Conservation (phyloP, 371 early-diverging fungal species). For the Mortierella sp. region DNA sequence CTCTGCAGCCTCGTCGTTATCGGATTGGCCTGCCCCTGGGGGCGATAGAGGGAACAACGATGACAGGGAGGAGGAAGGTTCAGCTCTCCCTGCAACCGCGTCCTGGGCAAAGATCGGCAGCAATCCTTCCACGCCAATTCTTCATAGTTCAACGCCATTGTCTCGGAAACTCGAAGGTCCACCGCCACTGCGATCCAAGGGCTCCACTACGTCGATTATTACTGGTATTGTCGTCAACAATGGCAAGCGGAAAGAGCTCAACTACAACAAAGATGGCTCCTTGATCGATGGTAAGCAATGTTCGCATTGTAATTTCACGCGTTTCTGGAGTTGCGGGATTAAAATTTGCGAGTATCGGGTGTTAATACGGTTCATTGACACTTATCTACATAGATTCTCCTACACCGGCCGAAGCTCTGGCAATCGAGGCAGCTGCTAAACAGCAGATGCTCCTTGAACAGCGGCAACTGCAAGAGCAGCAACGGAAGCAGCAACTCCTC, state of each 20-base stretch:
- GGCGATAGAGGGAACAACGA: conserved; percentile 46
- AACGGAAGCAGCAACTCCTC: conserved; percentile 40
- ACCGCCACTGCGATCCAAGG: conserved; percentile 50
- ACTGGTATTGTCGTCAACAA: conserved; percentile 55
- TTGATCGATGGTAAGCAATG: conserved; percentile 24
- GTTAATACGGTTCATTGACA: not conserved
- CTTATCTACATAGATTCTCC: conserved; percentile 23
- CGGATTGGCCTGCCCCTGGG: conserved; percentile 57
- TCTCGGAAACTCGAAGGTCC: conserved; percentile 57
- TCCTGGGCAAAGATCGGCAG: conserved; percentile 74
- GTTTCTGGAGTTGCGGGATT: not conserved
- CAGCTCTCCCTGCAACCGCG: conserved; percentile 75
- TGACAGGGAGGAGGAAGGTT: conserved; percentile 42
- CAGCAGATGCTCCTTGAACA: conserved; percentile 59
- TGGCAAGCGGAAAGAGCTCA: conserved; percentile 35
- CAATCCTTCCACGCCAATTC: conserved; percentile 66
- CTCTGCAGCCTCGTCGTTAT: conserved; percentile 49
- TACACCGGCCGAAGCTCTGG: conserved; percentile 54
- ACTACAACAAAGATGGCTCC: conserved; percentile 37
- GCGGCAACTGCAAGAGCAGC: conserved; percentile 56
- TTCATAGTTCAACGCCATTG: conserved; percentile 59
- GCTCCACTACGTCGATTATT: conserved; percentile 65
- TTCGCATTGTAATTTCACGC: not conserved
- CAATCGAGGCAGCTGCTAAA: conserved; percentile 68
- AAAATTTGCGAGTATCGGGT: not conserved